Evolutionary conservation across 2,329 filamentous ascomycete genomes (phyloP), one percentile per base, ranked within the genome.

Genomic region (Madurella mycetomatis): DNA sequence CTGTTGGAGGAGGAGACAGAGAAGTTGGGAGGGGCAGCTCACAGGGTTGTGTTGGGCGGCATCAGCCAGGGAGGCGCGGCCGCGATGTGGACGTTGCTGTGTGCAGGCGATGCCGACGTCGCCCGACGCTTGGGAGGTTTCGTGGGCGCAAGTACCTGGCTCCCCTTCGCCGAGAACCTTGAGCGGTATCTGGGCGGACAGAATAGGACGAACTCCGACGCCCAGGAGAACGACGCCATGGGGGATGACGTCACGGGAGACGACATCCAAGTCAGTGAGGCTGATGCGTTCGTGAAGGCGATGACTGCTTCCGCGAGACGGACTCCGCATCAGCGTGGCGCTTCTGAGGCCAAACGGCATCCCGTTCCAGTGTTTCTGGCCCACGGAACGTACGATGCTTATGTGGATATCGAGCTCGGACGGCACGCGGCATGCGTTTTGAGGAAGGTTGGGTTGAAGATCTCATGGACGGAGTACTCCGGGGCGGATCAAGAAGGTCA

Each of bases 321-420:
- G 19, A 30, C 15, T 13, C 25, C 13, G 9, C 11, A 15, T 15
- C 12, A 45, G 25, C 12, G n/a, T n/a, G 43, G 43, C 19, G 19
- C 11, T 45, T 45, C 43, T 31, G 43, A 45, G 43, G 25, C 25
- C 25, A 16, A 11, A 19, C 43, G 19, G 43, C 25, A 32, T 45
- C 16, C 43, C n/a, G 13, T 45, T n/a, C 25, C 43, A 15, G 43
- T 45, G 9, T 45, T 45, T 30, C 25, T 45, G 19, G 43, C 12
- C 19, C 43, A 45, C 25, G 43, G 43, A 16, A 45, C 25, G 43
- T 19, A 45, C 25, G 43, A 45, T 45, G 43, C 43, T 7, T 45
- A 45, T 45, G 43, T 45, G 43, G 25, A 45, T 16, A 32, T 45
- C 25, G 43, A 45, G 43, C 43, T 45, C 25, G 43, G 43, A 16